These are phyloP conservation scores for Dendryphion nanum DNA, from an alignment of 2,329 filamentous ascomycete species.

Conservation along the genomic window DNA sequence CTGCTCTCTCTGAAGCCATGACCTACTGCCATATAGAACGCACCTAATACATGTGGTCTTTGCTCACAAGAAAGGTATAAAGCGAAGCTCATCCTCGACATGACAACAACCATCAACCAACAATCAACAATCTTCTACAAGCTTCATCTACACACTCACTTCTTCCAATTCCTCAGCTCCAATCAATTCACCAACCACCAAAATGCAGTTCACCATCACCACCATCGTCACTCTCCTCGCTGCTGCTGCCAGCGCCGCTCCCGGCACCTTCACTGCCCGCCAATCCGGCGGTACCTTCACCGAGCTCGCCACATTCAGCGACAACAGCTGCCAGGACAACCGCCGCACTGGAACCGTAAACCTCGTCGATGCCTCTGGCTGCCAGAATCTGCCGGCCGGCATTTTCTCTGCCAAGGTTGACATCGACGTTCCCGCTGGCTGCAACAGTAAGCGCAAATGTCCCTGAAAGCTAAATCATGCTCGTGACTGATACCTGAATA, in stretches of 20 bases:
- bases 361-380: neutral
- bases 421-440: neutral
- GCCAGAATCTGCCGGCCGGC: neutral
- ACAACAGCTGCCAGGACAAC: neutral
- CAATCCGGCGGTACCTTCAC: slow-evolving; percentile 1
- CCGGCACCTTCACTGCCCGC: neutral
- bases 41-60: too few species aligned
- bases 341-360: slow-evolving; percentile 1
- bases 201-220: slow-evolving; percentile 2
- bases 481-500: neutral
- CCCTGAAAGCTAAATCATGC: neutral
- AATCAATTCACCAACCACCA: neutral
- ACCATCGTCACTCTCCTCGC: slow-evolving; percentile 1
- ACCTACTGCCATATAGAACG: neutral
- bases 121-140: neutral
- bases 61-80: neutral
- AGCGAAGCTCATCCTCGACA: neutral
- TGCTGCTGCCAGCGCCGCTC: neutral
- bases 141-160: neutral
- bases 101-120: neutral
- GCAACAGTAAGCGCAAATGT: neutral
- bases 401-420: neutral
- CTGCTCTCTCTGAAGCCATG: neutral
- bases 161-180: neutral
- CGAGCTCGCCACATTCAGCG: slow-evolving; percentile 1